These are phyloP conservation scores for Teunomyces atbi DNA, from an alignment of 805 yeast genomes.

Conservation along the genomic window DNA sequence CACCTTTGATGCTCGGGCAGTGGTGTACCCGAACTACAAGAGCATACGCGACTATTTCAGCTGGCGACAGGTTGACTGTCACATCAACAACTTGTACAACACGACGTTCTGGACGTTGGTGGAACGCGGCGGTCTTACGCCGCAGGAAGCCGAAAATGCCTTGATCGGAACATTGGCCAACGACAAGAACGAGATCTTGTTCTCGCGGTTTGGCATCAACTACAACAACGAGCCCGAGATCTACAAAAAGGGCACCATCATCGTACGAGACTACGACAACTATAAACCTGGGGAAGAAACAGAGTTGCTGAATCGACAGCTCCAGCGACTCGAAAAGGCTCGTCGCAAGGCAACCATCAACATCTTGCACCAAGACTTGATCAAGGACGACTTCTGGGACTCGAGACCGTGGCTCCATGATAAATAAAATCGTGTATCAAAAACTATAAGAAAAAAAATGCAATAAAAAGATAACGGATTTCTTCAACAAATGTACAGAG, in stretches of 20 bases:
- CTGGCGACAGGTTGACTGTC: constrained; percentile 97
- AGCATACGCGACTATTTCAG: constrained; percentile 76
- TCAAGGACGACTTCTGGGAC: constrained; percentile 64
- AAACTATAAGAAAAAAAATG: no score
- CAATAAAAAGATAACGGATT: no score
- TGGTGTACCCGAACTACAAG: constrained; percentile 67
- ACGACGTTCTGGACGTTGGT: constrained; percentile 91
- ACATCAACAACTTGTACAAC: constrained; percentile 90
- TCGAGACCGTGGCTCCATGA: constrained; percentile 36
- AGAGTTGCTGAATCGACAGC: constrained; percentile 42
- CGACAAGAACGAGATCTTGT: constrained; percentile 88
- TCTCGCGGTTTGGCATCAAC: constrained; percentile 73
- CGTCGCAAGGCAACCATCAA: constrained; percentile 47
- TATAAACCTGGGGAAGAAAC: constrained; percentile 13
- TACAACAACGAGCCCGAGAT: constrained; percentile 90
- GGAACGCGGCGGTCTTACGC: constrained; percentile 59
- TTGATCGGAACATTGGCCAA: constrained; percentile 75
- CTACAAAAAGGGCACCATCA: constrained; percentile 77
- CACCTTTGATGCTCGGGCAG: constrained; percentile 88
- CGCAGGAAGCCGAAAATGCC: constrained; percentile 76
- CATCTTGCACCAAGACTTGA: constrained; percentile 57
- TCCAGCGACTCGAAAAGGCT: constrained; percentile 48
- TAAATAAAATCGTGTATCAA: background rate
- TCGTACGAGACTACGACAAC: constrained; percentile 48
- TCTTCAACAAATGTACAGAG: background rate